Percentiles rank a stretch among this genome's conserved stretches.
Conservation (phyloP, 225 moss, liverwort and hornwort species). For the Polytrichum formosum region DNA sequence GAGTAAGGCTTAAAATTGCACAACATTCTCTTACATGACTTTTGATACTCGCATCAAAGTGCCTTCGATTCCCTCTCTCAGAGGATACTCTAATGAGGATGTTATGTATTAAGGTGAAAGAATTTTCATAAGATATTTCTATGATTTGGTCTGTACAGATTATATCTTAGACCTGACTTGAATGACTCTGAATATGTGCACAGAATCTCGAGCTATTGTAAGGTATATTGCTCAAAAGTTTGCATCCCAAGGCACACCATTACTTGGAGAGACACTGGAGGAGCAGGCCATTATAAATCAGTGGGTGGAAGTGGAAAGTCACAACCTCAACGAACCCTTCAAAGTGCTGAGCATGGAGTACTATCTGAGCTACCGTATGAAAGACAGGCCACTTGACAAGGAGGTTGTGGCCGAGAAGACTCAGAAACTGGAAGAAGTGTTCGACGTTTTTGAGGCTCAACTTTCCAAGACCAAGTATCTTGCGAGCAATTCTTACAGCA, state of each 20-base stretch:
- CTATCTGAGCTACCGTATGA: conserved; percentile 13
- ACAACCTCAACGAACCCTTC: conserved; percentile 47
- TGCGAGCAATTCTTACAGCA: conserved; percentile 54
- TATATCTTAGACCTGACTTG: not conserved
- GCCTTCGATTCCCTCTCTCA: too few relatives aligned
- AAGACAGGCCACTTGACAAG: too few relatives aligned
- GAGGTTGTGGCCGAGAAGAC: too few relatives aligned
- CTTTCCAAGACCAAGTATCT: conserved; percentile 48
- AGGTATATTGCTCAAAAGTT: conserved; percentile 56
- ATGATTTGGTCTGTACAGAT: not conserved
- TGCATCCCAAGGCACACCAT: conserved; percentile 38
- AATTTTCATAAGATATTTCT: too few relatives aligned
- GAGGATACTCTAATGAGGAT: too few relatives aligned
- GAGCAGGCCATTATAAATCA: conserved; percentile 53
- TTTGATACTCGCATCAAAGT: too few relatives aligned
- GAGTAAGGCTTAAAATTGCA: too few relatives aligned
- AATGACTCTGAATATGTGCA: not conserved
- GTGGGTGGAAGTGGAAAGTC: conserved; percentile 62
- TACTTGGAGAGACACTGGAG: conserved; percentile 48
- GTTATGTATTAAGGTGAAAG: not conserved
- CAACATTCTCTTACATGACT: conserved; percentile 12
- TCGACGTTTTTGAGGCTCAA: conserved; percentile 25
- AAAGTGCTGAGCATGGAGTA: conserved; percentile 38
- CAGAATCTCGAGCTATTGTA: conserved; percentile 66
- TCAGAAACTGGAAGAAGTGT: too few relatives aligned